Evolutionary conservation across 2,329 filamentous ascomycete species (phyloP), one percentile per base, ranked within the genome.

Genomic region (Neofusicoccum parvum): DNA sequence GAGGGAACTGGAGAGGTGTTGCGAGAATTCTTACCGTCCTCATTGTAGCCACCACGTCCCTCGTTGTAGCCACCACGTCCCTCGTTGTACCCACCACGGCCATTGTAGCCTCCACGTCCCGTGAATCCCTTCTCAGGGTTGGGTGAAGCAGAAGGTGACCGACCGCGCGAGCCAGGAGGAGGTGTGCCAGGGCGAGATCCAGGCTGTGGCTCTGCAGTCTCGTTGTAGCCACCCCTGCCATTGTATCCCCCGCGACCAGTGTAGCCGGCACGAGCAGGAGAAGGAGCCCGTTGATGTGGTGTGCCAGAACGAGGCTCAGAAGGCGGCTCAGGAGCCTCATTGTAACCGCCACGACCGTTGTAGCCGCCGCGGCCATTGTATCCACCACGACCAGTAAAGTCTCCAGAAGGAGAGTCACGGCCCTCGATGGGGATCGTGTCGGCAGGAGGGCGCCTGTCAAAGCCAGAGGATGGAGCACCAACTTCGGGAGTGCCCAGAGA

Each of bases 221-320:
- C 71, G 17, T 67, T 67, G 41, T 67, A 67, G 17, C 66, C 67
- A 14, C 64, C 60, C 6, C 67, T 45, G 12, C 62, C 65, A 15
- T 75, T 76, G 69, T 76, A 76, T 37, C 76, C 73, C 65, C 72
- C 74, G 23, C 70, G 69, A 49, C 74, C 74, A 39, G 70, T 69
- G 59, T 72, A 72, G 11, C 71, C 71, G 20, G 71, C 46, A 4
- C 14, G 63, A 34, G 43, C 46, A 15, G 53, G 51, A 41, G 63
- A 56, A n/a, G 34, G 32, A 10, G 20, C 39, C 36, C 53, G 63
- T 3, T 51, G 34, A 9, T 51, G 43, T 27, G 63, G 45, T 1
- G 63, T 65, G 64, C 37, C 48, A 5, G 56, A 49, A 10, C 48
- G 54, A 17, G 64, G 23, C 5, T 50, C 54, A 17, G 45, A 11